Conservation (phyloP, 345 rosid species). For the Crucihimalaya himalaica region DNA sequence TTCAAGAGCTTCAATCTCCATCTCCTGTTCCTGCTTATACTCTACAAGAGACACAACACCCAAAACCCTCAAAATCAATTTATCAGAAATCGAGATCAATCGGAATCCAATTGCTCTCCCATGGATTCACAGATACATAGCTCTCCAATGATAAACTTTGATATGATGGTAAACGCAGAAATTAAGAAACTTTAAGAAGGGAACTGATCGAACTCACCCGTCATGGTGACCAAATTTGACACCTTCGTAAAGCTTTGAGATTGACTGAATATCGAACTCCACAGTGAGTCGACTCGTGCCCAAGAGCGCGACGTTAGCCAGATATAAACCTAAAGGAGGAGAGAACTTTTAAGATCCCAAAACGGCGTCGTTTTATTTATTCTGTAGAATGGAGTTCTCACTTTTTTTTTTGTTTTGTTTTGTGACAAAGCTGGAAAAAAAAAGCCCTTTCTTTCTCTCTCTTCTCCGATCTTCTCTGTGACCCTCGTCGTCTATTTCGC, state of each 20-base stretch:
- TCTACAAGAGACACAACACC: constrained; percentile 47
- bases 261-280: constrained; percentile 27
- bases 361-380: constrained; percentile 11
- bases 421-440: neutral
- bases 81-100: constrained; percentile 16
- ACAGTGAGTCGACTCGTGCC: constrained; percentile 27
- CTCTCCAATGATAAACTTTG: neutral
- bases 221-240: constrained; percentile 33
- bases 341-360: constrained; percentile 17
- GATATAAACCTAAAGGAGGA: constrained; percentile 37
- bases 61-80: neutral
- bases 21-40: constrained; percentile 81
- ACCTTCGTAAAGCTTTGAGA: constrained; percentile 18
- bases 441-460: constrained; percentile 16
- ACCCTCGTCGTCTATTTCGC: neutral
- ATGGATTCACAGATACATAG: neutral
- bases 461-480: neutral
- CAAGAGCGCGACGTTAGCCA: constrained; percentile 27
- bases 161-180: constrained; percentile 1
- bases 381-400: neutral
- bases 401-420: too few species aligned
- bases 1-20: constrained; percentile 96
- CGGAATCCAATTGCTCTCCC: constrained; percentile 14
- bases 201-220: constrained; percentile 32
- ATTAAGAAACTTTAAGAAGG: neutral